Evolutionary conservation across 305 asterid genomes (phyloP).

Genomic region (Fraxinus baroniana): DNA sequence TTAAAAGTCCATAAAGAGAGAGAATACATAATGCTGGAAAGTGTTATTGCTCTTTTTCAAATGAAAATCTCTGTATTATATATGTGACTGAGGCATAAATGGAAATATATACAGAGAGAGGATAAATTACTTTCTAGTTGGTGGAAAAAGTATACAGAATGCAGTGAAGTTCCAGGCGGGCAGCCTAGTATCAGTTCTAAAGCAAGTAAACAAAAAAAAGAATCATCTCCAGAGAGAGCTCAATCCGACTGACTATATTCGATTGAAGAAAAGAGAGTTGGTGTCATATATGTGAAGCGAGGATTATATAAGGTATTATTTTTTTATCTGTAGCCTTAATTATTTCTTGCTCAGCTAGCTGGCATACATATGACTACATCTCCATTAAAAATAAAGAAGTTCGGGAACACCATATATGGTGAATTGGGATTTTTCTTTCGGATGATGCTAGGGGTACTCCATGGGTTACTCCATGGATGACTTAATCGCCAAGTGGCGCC

Average conservation of each 20-base stretch:
- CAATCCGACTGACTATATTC: slow-evolving; percentile 35
- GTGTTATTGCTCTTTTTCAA: neutral
- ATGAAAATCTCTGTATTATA: neutral
- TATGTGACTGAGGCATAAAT: slow-evolving; percentile 22
- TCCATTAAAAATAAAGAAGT: neutral
- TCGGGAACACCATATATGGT: neutral
- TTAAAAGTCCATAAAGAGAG: too few species aligned
- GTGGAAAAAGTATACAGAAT: slow-evolving; percentile 97
- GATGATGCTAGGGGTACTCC: too few species aligned
- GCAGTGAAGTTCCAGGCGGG: slow-evolving; percentile 86
- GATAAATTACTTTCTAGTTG: slow-evolving; percentile 82
- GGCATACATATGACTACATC: neutral
- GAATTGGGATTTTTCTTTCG: neutral
- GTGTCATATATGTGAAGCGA: too few species aligned
- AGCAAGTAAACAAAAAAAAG: slow-evolving; percentile 29
- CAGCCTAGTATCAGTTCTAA: slow-evolving; percentile 34
- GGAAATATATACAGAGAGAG: slow-evolving; percentile 58
- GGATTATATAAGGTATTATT: slow-evolving; percentile 70
- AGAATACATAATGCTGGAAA: neutral
- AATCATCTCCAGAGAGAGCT: slow-evolving; percentile 34
- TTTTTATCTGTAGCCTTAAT: neutral
- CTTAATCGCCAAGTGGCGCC: too few species aligned
- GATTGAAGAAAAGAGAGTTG: slow-evolving; percentile 84
- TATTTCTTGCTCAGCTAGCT: neutral
- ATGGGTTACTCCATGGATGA: too few species aligned